Percentiles rank a stretch among this genome's conserved stretches.
Conservation (phyloP, 106 monocot species). For the Dendrobium catenatum region DNA sequence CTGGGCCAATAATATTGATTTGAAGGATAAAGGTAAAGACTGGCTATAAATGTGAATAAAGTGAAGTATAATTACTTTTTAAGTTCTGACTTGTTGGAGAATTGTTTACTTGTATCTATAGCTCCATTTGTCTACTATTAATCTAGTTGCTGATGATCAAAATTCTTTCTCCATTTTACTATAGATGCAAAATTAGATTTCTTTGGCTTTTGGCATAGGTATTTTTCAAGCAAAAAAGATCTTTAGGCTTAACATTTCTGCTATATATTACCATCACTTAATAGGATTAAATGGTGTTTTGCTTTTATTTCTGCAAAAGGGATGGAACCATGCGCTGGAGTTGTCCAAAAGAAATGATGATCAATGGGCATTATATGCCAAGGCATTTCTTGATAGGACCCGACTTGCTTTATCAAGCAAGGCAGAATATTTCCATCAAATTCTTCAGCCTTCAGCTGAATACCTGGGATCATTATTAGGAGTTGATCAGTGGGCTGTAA, state of each 20-base stretch:
- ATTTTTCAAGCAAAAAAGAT: neutral
- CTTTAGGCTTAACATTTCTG: neutral
- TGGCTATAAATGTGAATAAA: no score
- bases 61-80: no score
- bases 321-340: slow-evolving; percentile 83
- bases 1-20: no score
- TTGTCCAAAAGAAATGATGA: slow-evolving; percentile 55
- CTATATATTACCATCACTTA: neutral
- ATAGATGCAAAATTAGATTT: neutral
- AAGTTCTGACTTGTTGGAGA: neutral
- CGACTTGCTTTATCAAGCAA: slow-evolving; percentile 81
- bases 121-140: neutral
- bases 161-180: neutral
- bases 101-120: neutral
- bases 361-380: slow-evolving; percentile 91
- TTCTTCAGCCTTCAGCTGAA: slow-evolving; percentile 95
- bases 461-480: slow-evolving; percentile 85
- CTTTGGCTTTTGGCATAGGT: neutral
- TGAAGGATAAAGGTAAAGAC: no score
- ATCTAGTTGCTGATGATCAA: neutral
- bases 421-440: slow-evolving; percentile 70
- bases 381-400: slow-evolving; percentile 88
- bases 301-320: slow-evolving; percentile 32
- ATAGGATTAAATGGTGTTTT: neutral
- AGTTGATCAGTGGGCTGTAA: slow-evolving; percentile 86